Conservation (phyloP, 345 rosid species). For the Limnanthes douglasii region DNA sequence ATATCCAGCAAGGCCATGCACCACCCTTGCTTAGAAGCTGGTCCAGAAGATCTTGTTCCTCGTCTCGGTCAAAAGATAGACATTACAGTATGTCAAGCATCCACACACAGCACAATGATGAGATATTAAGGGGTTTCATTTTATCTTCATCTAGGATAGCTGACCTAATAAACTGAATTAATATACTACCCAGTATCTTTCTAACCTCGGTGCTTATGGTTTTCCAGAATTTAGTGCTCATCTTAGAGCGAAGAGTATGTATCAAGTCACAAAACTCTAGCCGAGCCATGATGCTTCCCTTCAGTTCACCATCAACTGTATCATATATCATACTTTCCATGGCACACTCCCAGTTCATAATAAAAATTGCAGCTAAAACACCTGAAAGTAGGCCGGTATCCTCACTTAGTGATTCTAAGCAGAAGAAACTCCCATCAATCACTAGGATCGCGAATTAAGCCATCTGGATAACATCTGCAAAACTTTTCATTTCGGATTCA, state of each 20-base stretch:
- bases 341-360: constrained; percentile 49
- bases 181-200: constrained; percentile 29
- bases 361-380: constrained; percentile 40
- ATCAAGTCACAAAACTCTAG: constrained; percentile 24
- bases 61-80: constrained; percentile 35
- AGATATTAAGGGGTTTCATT: constrained; percentile 22
- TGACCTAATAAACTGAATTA: constrained; percentile 38
- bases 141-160: constrained; percentile 40
- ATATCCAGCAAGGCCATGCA: constrained; percentile 80
- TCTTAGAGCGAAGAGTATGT: constrained; percentile 23
- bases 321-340: constrained; percentile 11
- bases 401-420: constrained; percentile 35
- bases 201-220: constrained; percentile 25
- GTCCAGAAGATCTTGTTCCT: constrained; percentile 49
- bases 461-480: constrained; percentile 17
- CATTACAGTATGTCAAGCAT: constrained; percentile 39
- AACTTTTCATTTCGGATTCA: constrained; percentile 13
- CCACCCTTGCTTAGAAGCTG: constrained; percentile 49
- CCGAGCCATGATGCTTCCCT: constrained; percentile 20
- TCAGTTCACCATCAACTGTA: constrained; percentile 16
- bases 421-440: constrained; percentile 46
- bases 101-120: constrained; percentile 52
- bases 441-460: constrained; percentile 53
- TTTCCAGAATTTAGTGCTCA: constrained; percentile 37
- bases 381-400: constrained; percentile 38